Conservation (phyloP, 2,329 filamentous ascomycete species). For the Xylariaceae sp. region DNA sequence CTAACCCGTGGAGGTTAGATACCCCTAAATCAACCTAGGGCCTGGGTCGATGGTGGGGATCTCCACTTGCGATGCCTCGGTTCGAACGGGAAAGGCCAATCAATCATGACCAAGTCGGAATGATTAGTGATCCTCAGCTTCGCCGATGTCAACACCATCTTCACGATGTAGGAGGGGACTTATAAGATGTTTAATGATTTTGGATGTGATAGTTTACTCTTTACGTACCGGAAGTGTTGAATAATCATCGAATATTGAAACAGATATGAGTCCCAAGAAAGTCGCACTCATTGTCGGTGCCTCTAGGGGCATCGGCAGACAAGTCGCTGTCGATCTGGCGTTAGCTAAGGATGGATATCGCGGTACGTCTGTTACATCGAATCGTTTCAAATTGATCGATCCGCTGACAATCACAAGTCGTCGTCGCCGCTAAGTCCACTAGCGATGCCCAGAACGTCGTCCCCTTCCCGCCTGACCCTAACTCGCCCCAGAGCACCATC, state of each 20-base stretch:
- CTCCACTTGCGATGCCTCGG: not conserved
- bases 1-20: not conserved
- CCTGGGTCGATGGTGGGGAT: not conserved
- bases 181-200: not conserved
- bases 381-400: not conserved
- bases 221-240: not conserved
- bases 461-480: slow-evolving; percentile 70
- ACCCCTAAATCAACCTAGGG: not conserved
- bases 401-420: slow-evolving; percentile 45
- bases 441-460: slow-evolving; percentile 52
- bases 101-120: not conserved
- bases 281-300: slow-evolving; percentile 71
- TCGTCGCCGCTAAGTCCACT: slow-evolving; percentile 70
- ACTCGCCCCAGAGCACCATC: slow-evolving; percentile 70
- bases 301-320: slow-evolving; percentile 74
- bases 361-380: slow-evolving; percentile 43
- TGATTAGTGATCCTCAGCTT: not conserved
- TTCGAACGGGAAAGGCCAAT: not conserved
- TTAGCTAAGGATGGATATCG: slow-evolving; percentile 65
- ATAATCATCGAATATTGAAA: not conserved
- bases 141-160: not conserved
- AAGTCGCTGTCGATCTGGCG: slow-evolving; percentile 73
- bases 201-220: not conserved
- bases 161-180: not conserved
- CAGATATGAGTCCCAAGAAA: slow-evolving; percentile 31